phyloP scores from a whole-genome alignment of 495 filamentous ascomycete genomes.

The Daldinia caldariorum region DNA sequence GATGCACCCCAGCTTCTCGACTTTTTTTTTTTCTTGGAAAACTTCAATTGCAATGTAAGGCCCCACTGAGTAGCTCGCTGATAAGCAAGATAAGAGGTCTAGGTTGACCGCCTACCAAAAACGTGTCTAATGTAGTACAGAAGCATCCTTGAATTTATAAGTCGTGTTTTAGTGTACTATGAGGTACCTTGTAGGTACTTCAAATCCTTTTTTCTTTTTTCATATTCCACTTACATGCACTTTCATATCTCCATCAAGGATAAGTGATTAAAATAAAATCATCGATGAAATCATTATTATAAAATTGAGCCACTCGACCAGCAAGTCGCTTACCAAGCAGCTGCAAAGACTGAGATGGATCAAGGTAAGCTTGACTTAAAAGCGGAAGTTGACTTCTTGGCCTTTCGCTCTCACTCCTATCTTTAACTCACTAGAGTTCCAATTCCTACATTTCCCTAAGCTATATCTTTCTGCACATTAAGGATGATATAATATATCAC shows the following conservation, averaged over 20 bases:
- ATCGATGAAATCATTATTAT: background rate
- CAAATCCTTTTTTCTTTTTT: no score
- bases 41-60: constrained; percentile 30
- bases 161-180: background rate
- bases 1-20: background rate
- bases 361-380: background rate
- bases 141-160: background rate
- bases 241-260: background rate
- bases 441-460: no score
- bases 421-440: background rate
- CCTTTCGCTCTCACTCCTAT: background rate
- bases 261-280: background rate
- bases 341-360: background rate
- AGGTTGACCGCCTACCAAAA: constrained; percentile 16
- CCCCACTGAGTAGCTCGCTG: constrained; percentile 20
- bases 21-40: constrained; percentile 33
- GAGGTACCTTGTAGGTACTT: background rate
- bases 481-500: no score
- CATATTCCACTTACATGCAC: no score
- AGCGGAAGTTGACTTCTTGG: background rate
- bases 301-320: no score
- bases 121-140: background rate
- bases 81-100: constrained; percentile 34
- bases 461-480: no score
- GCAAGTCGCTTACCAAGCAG: background rate